These are phyloP conservation scores for Xylaria intraflava DNA, from an alignment of 495 filamentous ascomycete species.

Conservation along the genomic window DNA sequence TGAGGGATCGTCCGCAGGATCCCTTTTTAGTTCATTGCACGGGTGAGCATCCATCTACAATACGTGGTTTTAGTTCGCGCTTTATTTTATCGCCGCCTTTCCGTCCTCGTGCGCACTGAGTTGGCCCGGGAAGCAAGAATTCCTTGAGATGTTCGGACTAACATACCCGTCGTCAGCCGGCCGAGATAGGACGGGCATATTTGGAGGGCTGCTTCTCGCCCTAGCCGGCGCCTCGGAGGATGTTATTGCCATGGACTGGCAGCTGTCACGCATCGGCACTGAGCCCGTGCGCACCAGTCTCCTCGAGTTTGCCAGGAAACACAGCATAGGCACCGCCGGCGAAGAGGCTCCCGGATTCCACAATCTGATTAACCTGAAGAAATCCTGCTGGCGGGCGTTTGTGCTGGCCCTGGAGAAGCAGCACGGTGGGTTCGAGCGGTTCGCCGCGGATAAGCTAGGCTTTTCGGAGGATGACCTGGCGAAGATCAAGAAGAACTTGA, in stretches of 20 bases:
- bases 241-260: conserved; percentile 46
- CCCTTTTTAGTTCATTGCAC: conserved; percentile 44
- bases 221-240: conserved; percentile 44
- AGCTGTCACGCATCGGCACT: conserved; percentile 41
- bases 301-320: conserved; percentile 29
- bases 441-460: conserved; percentile 33
- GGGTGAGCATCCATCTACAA: conserved; percentile 31
- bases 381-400: conserved; percentile 36
- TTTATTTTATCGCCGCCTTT: too few species aligned
- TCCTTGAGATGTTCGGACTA: not conserved
- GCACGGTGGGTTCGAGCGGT: conserved; percentile 40
- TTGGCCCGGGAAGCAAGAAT: not conserved
- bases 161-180: conserved; percentile 36
- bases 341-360: conserved; percentile 33
- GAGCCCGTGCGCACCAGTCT: conserved; percentile 40
- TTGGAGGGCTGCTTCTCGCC: conserved; percentile 50
- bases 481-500: conserved; percentile 37
- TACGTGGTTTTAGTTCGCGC: too few species aligned
- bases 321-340: conserved; percentile 24
- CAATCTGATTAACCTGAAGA: conserved; percentile 33
- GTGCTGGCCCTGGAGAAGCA: conserved; percentile 27
- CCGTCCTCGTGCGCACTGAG: not conserved
- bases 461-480: conserved; percentile 35
- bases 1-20: conserved; percentile 27
- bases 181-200: conserved; percentile 58